These are phyloP conservation scores for Rhizopogon parksii DNA, from an alignment of 1,284 basidiomycete genomes.

Conservation along the genomic window DNA sequence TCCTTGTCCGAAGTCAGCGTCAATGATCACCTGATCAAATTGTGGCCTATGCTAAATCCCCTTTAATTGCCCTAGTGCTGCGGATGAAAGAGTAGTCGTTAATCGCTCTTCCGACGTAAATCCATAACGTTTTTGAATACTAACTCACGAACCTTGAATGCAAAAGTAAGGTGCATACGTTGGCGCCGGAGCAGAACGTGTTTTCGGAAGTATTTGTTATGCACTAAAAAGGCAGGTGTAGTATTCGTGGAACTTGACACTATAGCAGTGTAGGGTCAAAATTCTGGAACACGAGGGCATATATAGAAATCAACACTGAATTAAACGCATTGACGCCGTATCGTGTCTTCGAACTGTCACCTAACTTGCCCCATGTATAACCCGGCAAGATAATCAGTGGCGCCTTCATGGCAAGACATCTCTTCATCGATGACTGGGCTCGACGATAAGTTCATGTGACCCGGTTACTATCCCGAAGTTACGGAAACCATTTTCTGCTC, in stretches of 20 bases:
- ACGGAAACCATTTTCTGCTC: neutral
- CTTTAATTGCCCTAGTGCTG: neutral
- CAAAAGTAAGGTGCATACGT: too few relatives aligned
- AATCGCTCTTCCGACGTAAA: neutral
- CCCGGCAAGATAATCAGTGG: slow-evolving; percentile 2
- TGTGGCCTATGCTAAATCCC: neutral
- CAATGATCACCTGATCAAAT: neutral
- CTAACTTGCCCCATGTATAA: neutral
- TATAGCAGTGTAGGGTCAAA: neutral
- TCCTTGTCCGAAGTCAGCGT: neutral
- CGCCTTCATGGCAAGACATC: neutral
- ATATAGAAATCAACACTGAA: neutral
- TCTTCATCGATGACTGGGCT: neutral
- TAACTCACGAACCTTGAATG: neutral
- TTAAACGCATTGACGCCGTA: neutral
- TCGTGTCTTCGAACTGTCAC: neutral
- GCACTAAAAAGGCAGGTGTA: slow-evolving; percentile 8
- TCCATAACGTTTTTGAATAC: neutral
- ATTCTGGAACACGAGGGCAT: neutral
- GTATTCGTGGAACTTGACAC: slow-evolving; percentile 1
- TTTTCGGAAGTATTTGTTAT: neutral
- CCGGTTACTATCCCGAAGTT: neutral
- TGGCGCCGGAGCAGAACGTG: too few relatives aligned
- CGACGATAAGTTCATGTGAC: neutral
- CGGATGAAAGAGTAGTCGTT: neutral